phyloP scores from a whole-genome alignment of 345 rosid species.

The Citrus medica region DNA sequence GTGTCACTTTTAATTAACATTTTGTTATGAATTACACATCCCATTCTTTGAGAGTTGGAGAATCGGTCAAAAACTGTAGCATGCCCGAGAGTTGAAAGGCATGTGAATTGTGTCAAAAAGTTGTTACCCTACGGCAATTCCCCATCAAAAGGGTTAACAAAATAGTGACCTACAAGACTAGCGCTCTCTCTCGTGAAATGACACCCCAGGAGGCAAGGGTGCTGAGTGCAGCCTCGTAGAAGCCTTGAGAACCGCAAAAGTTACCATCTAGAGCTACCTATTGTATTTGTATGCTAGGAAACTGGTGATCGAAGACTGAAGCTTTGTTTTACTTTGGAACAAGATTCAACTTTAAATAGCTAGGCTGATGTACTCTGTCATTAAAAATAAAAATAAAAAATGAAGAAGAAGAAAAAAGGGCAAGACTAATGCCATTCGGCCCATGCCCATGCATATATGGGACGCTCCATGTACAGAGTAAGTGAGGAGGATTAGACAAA shows the following conservation, averaged over 20 bases:
- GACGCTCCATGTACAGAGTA: too few species aligned
- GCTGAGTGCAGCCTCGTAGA: neutral
- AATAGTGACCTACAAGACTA: neutral
- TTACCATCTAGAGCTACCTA: neutral
- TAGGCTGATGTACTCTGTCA: neutral
- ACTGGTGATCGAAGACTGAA: neutral
- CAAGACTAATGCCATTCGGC: too few species aligned
- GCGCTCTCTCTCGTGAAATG: neutral
- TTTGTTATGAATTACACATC: too few species aligned
- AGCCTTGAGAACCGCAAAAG: conserved; percentile 9
- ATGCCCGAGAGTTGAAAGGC: neutral
- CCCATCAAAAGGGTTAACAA: neutral
- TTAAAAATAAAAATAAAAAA: too few species aligned
- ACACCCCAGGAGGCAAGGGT: neutral
- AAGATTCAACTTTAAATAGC: neutral
- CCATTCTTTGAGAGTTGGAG: neutral
- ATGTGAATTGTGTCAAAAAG: neutral
- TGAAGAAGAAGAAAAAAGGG: too few species aligned
- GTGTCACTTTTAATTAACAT: too few species aligned
- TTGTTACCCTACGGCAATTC: neutral
- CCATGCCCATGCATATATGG: too few species aligned
- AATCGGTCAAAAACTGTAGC: neutral
- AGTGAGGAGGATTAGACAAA: too few species aligned
- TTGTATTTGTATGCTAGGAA: neutral
- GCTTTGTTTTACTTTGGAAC: neutral